Base-by-base conservation (phyloP, 2,329 filamentous ascomycete genomes). In the Ascochyta pisi region DNA sequence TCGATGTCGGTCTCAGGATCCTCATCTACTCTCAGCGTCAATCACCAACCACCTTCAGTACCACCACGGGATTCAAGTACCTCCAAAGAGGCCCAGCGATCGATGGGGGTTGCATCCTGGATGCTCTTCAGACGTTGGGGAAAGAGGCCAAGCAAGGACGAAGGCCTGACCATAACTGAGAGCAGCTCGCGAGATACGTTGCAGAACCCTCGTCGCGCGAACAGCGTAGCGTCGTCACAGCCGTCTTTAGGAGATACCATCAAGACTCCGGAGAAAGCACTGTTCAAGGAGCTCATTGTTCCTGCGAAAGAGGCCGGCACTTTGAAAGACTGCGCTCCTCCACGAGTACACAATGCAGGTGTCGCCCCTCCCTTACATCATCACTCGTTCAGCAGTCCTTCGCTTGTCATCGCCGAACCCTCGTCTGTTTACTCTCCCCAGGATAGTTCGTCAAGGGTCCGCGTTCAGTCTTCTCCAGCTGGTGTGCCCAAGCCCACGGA, bases 11-110 rank as follows among this genome's bases (percentile, higher is more conserved):
- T 59, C 12, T 69, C 67, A 8, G 55, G 60, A 1, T 70, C 67
- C 23, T 71, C 66, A 2, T 67, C 69, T 10, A 62, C 62, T 4
- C 57, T 68, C 23, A 59, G 56, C 41, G 50, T 43, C 26, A 38
- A 52, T 38, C 61, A 66, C 12, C 58, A 61, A 31, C 62, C 65
- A 8, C 69, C 64, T 26, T 34, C 41, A 1, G 64, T 73, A 15
- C 71, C 72, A n/a, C 67, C 62, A 9, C 61, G 72, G 49, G 69
- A 71, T 19, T 73, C 72, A 7, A 73, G 70, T 42, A 63, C 65
- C 27, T 73, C 69, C 2, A 70, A 68, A 38, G 71, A 74, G 60
- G 70, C 70, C 37, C 69, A 71, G 49, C 63, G 66, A 26, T 65
- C 57, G 16, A 63, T 63, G 39, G 63, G 62, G 22, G 67, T 71